These are phyloP conservation scores for Aspergillus oerlinghausenensis DNA, from an alignment of 2,329 filamentous ascomycete species.

Conservation along the genomic window DNA sequence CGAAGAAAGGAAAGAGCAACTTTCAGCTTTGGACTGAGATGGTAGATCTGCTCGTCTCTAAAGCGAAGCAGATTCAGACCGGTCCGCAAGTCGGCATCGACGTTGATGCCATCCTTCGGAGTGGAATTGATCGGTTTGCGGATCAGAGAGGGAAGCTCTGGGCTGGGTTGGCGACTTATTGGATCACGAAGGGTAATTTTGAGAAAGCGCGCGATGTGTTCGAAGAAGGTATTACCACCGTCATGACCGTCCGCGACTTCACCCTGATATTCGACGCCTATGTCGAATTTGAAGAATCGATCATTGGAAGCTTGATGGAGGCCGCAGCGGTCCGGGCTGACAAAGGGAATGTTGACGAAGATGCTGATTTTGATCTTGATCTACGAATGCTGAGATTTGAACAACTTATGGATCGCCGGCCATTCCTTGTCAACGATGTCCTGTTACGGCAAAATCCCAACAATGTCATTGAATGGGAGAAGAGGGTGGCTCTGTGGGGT, in stretches of 20 bases:
- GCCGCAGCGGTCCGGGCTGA: slow-evolving; percentile 74
- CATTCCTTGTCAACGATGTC: slow-evolving; percentile 95
- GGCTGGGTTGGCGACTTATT: slow-evolving; percentile 92
- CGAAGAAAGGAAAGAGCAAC: slow-evolving; percentile 88
- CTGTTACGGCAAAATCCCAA: slow-evolving; percentile 92
- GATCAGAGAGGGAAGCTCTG: slow-evolving; percentile 94
- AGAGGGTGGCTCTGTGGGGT: slow-evolving; percentile 91
- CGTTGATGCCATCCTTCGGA: slow-evolving; percentile 87
- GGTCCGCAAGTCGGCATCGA: slow-evolving; percentile 78
- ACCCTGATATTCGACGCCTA: slow-evolving; percentile 95
- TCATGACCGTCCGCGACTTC: slow-evolving; percentile 98
- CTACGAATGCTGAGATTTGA: slow-evolving; percentile 98
- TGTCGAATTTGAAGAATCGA: slow-evolving; percentile 92
- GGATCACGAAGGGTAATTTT: slow-evolving; percentile 88
- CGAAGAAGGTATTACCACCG: slow-evolving; percentile 93
- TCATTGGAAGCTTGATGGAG: slow-evolving; percentile 89
- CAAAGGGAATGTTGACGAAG: slow-evolving; percentile 70
- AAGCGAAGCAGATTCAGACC: slow-evolving; percentile 80
- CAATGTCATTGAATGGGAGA: slow-evolving; percentile 95
- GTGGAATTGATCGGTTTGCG: slow-evolving; percentile 82
- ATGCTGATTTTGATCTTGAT: slow-evolving; percentile 89
- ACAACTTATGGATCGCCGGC: slow-evolving; percentile 92
- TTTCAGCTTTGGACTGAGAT: slow-evolving; percentile 98
- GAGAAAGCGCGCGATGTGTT: slow-evolving; percentile 90
- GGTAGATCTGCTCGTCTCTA: slow-evolving; percentile 87